Conservation (phyloP, 352 stramenopile genomes). For the Phytophthora sansomeana region DNA sequence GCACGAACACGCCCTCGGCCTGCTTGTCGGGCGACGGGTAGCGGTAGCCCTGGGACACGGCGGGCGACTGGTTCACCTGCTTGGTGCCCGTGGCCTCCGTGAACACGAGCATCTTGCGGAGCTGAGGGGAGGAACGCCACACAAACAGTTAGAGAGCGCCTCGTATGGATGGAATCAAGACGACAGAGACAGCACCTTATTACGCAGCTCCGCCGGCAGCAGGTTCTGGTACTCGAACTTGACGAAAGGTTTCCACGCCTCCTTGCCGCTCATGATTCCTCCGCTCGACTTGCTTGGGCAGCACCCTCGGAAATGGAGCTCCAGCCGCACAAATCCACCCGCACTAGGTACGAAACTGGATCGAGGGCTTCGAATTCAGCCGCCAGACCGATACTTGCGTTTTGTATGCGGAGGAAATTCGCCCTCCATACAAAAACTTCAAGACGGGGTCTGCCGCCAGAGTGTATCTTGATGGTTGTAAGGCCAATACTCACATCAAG, state of each 20-base stretch:
- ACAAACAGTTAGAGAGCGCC: not conserved
- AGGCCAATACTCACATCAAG: too few relatives aligned
- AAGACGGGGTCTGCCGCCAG: too few relatives aligned
- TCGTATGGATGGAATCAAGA: too few relatives aligned
- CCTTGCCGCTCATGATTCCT: constrained; percentile 67
- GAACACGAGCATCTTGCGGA: constrained; percentile 86
- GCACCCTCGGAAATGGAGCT: constrained; percentile 24
- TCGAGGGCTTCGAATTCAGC: too few relatives aligned
- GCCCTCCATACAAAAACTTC: too few relatives aligned
- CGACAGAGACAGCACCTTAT: constrained; percentile 52
- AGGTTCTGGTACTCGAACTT: constrained; percentile 82
- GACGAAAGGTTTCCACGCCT: constrained; percentile 84
- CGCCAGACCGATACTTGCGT: too few relatives aligned
- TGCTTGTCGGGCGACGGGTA: constrained; percentile 83
- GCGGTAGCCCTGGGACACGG: constrained; percentile 69
- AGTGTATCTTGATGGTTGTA: too few relatives aligned
- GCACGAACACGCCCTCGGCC: constrained; percentile 71
- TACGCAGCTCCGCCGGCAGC: constrained; percentile 68
- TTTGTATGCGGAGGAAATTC: too few relatives aligned
- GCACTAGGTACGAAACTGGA: not conserved
- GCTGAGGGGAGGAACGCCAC: constrained; percentile 34
- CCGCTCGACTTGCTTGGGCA: not conserved
- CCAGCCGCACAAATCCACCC: not conserved
- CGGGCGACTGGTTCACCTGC: constrained; percentile 78
- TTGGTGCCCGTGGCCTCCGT: constrained; percentile 77